Evolutionary conservation across 2,329 filamentous ascomycete genomes (phyloP).

Genomic region (Ramichloridium luteum): DNA sequence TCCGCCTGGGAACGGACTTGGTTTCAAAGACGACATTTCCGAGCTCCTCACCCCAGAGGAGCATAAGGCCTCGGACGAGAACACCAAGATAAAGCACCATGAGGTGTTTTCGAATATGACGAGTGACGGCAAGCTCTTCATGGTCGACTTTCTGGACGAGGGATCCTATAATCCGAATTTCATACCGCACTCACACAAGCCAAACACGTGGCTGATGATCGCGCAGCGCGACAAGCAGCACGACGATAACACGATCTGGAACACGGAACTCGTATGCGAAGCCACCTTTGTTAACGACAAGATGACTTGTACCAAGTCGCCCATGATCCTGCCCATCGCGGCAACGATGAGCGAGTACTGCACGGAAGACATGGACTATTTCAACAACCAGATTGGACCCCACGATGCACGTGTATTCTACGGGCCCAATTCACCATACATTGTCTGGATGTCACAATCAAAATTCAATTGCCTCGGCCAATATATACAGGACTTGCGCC

Average conservation of each 20-base stretch:
- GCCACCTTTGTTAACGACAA: constrained; percentile 3
- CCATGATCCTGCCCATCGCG: constrained; percentile 4
- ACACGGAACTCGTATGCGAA: constrained; percentile 6
- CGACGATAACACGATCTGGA: constrained; percentile 1
- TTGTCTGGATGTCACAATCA: constrained; percentile 44
- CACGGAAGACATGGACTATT: neutral
- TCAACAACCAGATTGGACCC: constrained; percentile 28
- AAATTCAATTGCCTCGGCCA: constrained; percentile 42
- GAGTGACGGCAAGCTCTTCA: constrained; percentile 2
- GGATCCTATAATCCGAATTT: constrained; percentile 6
- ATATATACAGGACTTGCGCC: constrained; percentile 42
- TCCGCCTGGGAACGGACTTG: neutral
- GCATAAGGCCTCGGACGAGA: constrained; percentile 4
- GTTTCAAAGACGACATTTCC: neutral
- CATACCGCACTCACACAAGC: constrained; percentile 6
- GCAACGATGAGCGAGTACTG: constrained; percentile 3
- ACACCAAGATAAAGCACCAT: constrained; percentile 4
- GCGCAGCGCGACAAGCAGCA: constrained; percentile 4
- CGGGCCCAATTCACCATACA: constrained; percentile 37
- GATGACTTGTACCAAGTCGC: constrained; percentile 5
- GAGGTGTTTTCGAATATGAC: constrained; percentile 6
- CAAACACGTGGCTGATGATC: constrained; percentile 6
- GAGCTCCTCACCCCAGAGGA: constrained; percentile 4
- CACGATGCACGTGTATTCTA: constrained; percentile 47
- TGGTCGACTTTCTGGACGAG: constrained; percentile 4